Percentiles rank a stretch among this genome's conserved stretches.
phyloP scores from a whole-genome alignment of 192 early-diverging fungal genomes.

The Backusella luteola region DNA sequence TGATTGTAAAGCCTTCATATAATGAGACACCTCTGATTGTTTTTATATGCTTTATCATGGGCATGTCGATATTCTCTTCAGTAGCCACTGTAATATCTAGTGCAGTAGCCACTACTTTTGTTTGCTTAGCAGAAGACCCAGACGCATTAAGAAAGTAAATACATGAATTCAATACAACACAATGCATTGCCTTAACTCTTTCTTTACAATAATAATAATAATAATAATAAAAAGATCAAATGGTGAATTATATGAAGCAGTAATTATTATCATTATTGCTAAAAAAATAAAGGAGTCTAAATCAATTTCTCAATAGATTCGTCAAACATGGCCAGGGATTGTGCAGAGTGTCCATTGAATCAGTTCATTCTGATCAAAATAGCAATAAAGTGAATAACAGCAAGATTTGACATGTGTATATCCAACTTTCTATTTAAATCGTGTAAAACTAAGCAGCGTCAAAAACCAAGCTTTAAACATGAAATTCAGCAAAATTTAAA shows the following conservation, averaged over 20 bases:
- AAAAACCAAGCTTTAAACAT: background rate
- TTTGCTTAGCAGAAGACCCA: slow-evolving; percentile 85
- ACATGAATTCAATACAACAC: background rate
- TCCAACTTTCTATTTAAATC: no score
- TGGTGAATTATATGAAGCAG: slow-evolving; percentile 8
- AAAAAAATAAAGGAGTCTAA: background rate
- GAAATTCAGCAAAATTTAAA: background rate
- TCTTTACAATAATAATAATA: background rate
- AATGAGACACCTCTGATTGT: slow-evolving; percentile 43
- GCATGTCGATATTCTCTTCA: slow-evolving; percentile 75
- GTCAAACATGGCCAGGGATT: slow-evolving; percentile 32
- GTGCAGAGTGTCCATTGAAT: slow-evolving; percentile 24
- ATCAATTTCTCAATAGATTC: slow-evolving; percentile 20
- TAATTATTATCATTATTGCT: background rate
- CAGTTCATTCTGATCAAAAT: background rate
- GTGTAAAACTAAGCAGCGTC: no score
- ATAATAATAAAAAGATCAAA: background rate
- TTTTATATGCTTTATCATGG: slow-evolving; percentile 72
- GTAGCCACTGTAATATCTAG: slow-evolving; percentile 78
- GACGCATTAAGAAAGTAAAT: slow-evolving; percentile 51
- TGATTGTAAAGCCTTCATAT: slow-evolving; percentile 21
- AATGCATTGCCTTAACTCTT: background rate
- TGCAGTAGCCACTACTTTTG: slow-evolving; percentile 86
- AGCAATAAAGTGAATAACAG: no score
- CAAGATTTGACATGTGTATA: no score